A percentile compares a stretch with the other conserved stretches of the same genome.
These are phyloP conservation scores for Pelargonium australe DNA, from an alignment of 441 rosid species.

Conservation along the genomic window DNA sequence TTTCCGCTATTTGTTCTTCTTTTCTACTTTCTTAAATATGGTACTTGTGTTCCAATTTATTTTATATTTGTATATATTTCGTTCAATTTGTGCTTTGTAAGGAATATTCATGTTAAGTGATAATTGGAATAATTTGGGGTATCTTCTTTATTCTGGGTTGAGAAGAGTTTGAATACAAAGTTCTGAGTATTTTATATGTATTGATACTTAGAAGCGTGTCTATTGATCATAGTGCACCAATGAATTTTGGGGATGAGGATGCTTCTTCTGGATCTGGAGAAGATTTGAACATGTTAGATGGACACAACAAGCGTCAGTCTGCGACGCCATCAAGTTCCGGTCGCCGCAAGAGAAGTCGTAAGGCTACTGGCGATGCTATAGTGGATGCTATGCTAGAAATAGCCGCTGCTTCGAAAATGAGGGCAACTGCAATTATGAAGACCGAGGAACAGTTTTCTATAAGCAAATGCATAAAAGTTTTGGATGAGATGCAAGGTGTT, in stretches of 20 bases:
- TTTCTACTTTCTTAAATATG: neutral
- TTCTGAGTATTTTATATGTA: constrained; percentile 11
- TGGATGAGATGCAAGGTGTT: constrained; percentile 83
- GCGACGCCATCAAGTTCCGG: constrained; percentile 42
- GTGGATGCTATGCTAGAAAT: constrained; percentile 89
- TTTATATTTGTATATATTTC: neutral
- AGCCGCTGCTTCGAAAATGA: constrained; percentile 74
- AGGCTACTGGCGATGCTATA: constrained; percentile 74
- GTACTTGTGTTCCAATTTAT: neutral
- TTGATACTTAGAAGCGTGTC: constrained; percentile 22
- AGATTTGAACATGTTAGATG: constrained; percentile 47
- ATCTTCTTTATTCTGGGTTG: constrained; percentile 21
- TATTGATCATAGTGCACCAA: constrained; percentile 31
- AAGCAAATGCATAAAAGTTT: constrained; percentile 71
- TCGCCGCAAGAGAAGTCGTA: constrained; percentile 58
- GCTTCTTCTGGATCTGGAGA: constrained; percentile 56
- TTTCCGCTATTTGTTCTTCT: neutral
- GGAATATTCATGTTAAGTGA: constrained; percentile 2
- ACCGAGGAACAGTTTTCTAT: constrained; percentile 68
- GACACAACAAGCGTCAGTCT: constrained; percentile 44
- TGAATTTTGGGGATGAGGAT: constrained; percentile 43
- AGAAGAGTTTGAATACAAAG: constrained; percentile 16
- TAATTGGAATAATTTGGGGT: constrained; percentile 10
- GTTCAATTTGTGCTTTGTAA: neutral
- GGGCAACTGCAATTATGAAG: constrained; percentile 63